phyloP scores from a whole-genome alignment of 129 eudicot genomes.

The Flaveria brownii region DNA sequence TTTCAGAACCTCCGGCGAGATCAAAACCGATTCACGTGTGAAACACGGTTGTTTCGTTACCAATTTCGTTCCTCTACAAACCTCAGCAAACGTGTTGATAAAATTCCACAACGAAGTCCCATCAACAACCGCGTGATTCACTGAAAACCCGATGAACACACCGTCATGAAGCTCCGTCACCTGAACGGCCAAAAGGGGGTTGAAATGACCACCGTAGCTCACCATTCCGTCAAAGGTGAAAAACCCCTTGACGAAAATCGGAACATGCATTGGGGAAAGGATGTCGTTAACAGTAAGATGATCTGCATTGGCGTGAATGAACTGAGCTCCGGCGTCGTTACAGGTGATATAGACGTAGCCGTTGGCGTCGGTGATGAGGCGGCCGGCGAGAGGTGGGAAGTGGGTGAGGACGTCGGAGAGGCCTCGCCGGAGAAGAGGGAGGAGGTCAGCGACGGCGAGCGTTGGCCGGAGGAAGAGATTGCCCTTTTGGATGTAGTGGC shows the following conservation, averaged over 20 bases:
- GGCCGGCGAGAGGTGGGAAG: constrained; percentile 86
- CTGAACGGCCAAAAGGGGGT: constrained; percentile 65
- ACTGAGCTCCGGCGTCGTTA: constrained; percentile 71
- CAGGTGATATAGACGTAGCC: constrained; percentile 77
- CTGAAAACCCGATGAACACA: constrained; percentile 67
- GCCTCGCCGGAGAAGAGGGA: constrained; percentile 39
- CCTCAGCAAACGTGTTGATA: constrained; percentile 73
- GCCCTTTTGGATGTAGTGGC: constrained; percentile 89
- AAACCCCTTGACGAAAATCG: constrained; percentile 48
- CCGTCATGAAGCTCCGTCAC: constrained; percentile 74
- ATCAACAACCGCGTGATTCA: constrained; percentile 79
- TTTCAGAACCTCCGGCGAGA: constrained; percentile 53
- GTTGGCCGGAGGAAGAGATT: constrained; percentile 58
- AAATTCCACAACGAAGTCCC: constrained; percentile 89
- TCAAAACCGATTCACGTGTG: constrained; percentile 54
- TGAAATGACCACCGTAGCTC: constrained; percentile 66
- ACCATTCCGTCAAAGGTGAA: constrained; percentile 58
- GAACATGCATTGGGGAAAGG: constrained; percentile 44
- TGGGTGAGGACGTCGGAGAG: constrained; percentile 53
- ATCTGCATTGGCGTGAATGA: constrained; percentile 55
- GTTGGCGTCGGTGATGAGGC: constrained; percentile 48
- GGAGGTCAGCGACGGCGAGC: constrained; percentile 30
- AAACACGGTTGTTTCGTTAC: constrained; percentile 53
- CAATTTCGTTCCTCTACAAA: constrained; percentile 46
- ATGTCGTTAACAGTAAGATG: constrained; percentile 47